Percentiles rank a stretch among this genome's conserved stretches.
phyloP scores from a whole-genome alignment of 164 flowering plant species.

The Buxus sempervirens region DNA sequence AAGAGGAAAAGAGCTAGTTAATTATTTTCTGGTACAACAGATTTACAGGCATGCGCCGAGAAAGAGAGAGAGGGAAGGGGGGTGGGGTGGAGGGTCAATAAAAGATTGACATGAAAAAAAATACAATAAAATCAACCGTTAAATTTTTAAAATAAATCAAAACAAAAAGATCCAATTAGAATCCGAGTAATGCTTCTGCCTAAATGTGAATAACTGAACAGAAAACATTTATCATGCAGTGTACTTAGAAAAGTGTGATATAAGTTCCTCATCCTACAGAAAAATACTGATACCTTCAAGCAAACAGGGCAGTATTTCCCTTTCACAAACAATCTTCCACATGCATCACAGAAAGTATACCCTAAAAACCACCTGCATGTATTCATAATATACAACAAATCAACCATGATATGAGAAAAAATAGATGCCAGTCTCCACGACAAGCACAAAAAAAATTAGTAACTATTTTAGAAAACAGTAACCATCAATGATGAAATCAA shows the following conservation, averaged over 20 bases:
- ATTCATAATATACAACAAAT: constrained; percentile 9
- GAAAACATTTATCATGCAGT: not conserved
- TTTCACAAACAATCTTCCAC: constrained; percentile 97
- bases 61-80: not conserved
- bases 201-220: not conserved
- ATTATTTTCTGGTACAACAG: not conserved
- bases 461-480: not conserved
- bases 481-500: not conserved
- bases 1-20: constrained; percentile 1
- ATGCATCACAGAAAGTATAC: constrained; percentile 97
- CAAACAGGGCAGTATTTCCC: constrained; percentile 98
- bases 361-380: constrained; percentile 90
- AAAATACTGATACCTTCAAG: constrained; percentile 64
- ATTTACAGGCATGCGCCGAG: not conserved
- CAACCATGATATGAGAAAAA: constrained; percentile 7
- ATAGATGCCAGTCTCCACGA: not conserved
- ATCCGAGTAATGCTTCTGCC: not conserved
- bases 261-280: not conserved
- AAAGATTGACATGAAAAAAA: too few species aligned
- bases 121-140: not conserved
- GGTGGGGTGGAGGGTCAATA: too few species aligned
- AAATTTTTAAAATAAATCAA: too few species aligned
- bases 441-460: not conserved
- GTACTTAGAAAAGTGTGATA: not conserved
- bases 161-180: not conserved